A percentile compares a stretch with the other conserved stretches of the same genome.
phyloP scores from a whole-genome alignment of 2,329 filamentous ascomycete species.

The Samsoniella hepiali region DNA sequence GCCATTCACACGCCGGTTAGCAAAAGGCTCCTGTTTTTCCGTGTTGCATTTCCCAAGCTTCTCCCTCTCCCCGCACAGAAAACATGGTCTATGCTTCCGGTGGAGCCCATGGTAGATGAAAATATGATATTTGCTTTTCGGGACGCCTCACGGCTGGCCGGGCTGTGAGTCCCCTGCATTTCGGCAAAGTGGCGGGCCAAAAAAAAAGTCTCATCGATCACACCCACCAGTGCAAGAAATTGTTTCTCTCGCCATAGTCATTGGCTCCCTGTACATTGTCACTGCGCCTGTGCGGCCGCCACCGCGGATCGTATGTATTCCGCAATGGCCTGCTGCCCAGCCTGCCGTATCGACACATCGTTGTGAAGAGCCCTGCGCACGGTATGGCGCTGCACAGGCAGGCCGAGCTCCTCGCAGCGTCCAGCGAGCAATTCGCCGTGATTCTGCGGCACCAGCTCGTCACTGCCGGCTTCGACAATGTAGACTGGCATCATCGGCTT shows the following conservation, averaged over 20 bases:
- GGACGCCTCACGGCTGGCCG: neutral
- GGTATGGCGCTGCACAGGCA: slow-evolving; percentile 43
- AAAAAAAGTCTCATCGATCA: neutral
- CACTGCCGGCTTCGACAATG: slow-evolving; percentile 55
- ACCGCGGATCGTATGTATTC: slow-evolving; percentile 37
- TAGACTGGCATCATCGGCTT: slow-evolving; percentile 37
- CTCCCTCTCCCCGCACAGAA: slow-evolving; percentile 10
- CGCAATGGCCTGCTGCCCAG: slow-evolving; percentile 44
- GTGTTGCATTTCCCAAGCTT: neutral
- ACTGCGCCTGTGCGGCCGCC: slow-evolving; percentile 4
- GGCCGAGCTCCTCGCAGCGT: slow-evolving; percentile 45
- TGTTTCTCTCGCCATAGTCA: neutral
- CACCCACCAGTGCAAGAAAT: too few relatives aligned
- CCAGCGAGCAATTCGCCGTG: slow-evolving; percentile 46
- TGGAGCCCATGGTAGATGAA: slow-evolving; percentile 4
- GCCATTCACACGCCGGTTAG: slow-evolving; percentile 11
- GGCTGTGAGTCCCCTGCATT: neutral
- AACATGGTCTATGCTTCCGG: slow-evolving; percentile 4
- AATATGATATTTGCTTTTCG: neutral
- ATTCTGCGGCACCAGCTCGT: slow-evolving; percentile 55
- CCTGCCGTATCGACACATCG: slow-evolving; percentile 47
- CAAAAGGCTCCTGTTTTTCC: neutral
- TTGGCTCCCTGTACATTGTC: neutral
- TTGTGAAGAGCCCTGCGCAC: slow-evolving; percentile 54
- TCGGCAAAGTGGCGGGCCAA: neutral